Conservation (phyloP, 1,139 yeast species). For the Yarrowia galli region DNA sequence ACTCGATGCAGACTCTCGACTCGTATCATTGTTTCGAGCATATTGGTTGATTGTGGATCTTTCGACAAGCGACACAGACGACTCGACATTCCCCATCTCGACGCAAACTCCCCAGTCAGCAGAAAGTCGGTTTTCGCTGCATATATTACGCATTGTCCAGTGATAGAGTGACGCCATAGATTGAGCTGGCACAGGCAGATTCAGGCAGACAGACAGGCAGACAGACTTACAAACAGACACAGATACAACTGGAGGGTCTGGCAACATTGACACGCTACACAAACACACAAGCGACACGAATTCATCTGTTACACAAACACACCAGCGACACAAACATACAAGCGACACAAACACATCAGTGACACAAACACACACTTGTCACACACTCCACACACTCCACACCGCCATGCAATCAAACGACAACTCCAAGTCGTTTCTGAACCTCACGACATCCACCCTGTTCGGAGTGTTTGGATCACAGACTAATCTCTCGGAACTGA, state of each 20-base stretch:
- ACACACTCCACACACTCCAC: no score
- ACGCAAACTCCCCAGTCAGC: not conserved
- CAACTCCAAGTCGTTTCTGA: slow-evolving; percentile 44
- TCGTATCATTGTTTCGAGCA: not conserved
- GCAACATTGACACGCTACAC: not conserved
- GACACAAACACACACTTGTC: not conserved
- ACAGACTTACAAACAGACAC: not conserved
- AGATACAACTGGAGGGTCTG: no score
- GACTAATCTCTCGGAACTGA: slow-evolving; percentile 51
- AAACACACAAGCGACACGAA: not conserved
- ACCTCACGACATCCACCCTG: slow-evolving; percentile 49
- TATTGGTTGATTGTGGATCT: not conserved
- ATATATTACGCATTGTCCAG: slow-evolving; percentile 8
- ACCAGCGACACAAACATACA: not conserved
- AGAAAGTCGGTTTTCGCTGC: not conserved
- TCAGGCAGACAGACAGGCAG: no score
- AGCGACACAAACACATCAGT: slow-evolving; percentile 2
- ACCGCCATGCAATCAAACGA: slow-evolving; percentile 25
- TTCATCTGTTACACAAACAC: not conserved
- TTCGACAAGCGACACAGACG: not conserved
- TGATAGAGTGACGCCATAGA: slow-evolving; percentile 22
- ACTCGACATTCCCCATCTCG: no score
- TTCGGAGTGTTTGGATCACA: slow-evolving; percentile 52
- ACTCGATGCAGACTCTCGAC: not conserved
- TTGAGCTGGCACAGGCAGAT: no score